Percentiles rank a stretch among this genome's conserved stretches.
Evolutionary conservation across 2,329 filamentous ascomycete species (phyloP).

Genomic region (Sporothrix sp.): DNA sequence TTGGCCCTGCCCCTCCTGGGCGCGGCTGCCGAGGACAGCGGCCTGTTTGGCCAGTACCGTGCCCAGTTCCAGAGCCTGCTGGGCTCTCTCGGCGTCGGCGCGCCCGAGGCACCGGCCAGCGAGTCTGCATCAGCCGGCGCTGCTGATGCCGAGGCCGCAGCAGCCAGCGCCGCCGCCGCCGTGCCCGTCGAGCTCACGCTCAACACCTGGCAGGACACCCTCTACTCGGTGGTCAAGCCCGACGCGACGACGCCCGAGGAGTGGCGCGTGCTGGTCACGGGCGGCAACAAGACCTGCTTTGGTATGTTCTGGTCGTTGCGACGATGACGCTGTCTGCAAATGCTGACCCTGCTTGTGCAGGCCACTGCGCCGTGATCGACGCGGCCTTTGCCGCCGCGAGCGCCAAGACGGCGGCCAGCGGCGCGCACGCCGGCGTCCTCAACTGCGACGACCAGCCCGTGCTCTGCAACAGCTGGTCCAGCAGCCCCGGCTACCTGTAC

Average conservation of each 20-base stretch:
- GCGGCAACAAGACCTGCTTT: constrained; percentile 69
- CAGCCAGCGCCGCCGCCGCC: constrained; percentile 23
- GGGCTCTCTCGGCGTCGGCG: constrained; percentile 41
- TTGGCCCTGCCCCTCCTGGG: constrained; percentile 48
- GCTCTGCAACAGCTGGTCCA: constrained; percentile 66
- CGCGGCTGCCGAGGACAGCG: constrained; percentile 35
- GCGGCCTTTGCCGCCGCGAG: constrained; percentile 58
- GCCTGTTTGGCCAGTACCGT: constrained; percentile 46
- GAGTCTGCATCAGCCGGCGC: constrained; percentile 19
- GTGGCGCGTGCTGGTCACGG: constrained; percentile 67
- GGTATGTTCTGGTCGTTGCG: constrained; percentile 33
- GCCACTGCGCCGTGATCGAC: constrained; percentile 55
- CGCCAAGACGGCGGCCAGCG: constrained; percentile 50
- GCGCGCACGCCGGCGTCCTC: constrained; percentile 58
- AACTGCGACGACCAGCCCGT: constrained; percentile 67
- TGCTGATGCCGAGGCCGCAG: constrained; percentile 37
- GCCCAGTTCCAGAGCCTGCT: constrained; percentile 56
- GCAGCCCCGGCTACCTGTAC: constrained; percentile 55
- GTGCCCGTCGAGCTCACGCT: constrained; percentile 45
- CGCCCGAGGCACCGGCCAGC: constrained; percentile 21
- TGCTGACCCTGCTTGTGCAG: constrained; percentile 26
- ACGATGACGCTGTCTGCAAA: not conserved
- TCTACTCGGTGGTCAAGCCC: constrained; percentile 52
- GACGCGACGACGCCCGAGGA: constrained; percentile 56
- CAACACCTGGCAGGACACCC: constrained; percentile 59